Evolutionary conservation across 768 basidiomycete genomes (phyloP).

Genomic region (Termitomyces sp.): DNA sequence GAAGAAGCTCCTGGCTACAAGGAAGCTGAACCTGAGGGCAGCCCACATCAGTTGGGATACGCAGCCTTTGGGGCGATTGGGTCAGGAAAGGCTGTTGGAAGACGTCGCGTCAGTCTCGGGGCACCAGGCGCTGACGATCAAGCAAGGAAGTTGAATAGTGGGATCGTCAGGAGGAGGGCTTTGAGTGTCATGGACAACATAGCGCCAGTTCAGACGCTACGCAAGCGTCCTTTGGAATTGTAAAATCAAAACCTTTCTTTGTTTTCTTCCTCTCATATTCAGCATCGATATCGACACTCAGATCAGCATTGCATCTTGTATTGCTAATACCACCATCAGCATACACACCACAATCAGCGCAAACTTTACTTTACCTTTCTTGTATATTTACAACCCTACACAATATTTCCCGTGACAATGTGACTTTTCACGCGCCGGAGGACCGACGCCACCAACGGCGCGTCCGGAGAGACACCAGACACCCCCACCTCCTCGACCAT

Average conservation of each 20-base stretch:
- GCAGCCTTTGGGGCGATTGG: neutral
- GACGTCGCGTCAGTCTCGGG: slow-evolving; percentile 16
- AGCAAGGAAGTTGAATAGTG: neutral
- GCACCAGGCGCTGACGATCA: slow-evolving; percentile 1
- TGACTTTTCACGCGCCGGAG: slow-evolving; percentile 6
- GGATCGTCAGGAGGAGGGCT: slow-evolving; percentile 11
- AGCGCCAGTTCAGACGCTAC: slow-evolving; percentile 3
- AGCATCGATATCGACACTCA: neutral
- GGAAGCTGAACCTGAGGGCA: neutral
- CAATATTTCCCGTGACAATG: slow-evolving; percentile 4
- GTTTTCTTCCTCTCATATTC: neutral
- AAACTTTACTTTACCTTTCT: neutral
- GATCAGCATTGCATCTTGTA: neutral
- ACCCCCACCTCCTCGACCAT: slow-evolving; percentile 11
- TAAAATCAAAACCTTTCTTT: neutral
- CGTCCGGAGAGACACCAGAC: slow-evolving; percentile 15
- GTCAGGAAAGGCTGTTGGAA: slow-evolving; percentile 7
- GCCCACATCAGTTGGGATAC: neutral
- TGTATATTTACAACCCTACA: neutral
- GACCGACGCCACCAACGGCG: neutral
- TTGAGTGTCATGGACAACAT: slow-evolving; percentile 15
- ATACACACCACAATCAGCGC: slow-evolving; percentile 2
- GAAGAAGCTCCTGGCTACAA: neutral
- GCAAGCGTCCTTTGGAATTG: slow-evolving; percentile 14
- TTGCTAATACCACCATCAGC: neutral